Conservation (phyloP, 768 basidiomycete species). For the Lactarius quietus region DNA sequence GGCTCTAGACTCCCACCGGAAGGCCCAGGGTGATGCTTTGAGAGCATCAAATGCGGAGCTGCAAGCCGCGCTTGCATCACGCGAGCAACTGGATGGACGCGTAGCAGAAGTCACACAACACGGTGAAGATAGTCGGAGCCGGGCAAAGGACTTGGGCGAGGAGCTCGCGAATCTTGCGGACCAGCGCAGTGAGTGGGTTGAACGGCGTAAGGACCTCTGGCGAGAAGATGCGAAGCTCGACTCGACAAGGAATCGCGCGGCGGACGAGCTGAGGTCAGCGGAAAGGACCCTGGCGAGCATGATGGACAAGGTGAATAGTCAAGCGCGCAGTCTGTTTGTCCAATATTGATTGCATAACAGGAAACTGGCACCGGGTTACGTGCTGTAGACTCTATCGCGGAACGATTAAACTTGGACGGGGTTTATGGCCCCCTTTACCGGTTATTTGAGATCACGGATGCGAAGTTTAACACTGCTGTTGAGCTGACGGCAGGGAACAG, state of each 20-base stretch:
- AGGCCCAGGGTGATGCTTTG: slow-evolving; percentile 53
- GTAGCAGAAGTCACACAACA: slow-evolving; percentile 53
- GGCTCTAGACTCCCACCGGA: slow-evolving; percentile 59
- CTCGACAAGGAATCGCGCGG: slow-evolving; percentile 69
- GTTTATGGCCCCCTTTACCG: slow-evolving; percentile 95
- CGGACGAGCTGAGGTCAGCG: slow-evolving; percentile 74
- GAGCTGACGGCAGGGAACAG: slow-evolving; percentile 96
- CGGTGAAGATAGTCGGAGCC: slow-evolving; percentile 61
- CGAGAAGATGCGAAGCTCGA: slow-evolving; percentile 89
- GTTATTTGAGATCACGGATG: slow-evolving; percentile 85
- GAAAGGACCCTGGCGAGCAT: slow-evolving; percentile 79
- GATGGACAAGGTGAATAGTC: slow-evolving; percentile 85
- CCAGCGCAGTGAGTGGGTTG: slow-evolving; percentile 62
- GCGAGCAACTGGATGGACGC: slow-evolving; percentile 56
- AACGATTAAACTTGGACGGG: slow-evolving; percentile 68
- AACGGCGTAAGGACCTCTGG: slow-evolving; percentile 91
- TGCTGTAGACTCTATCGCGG: slow-evolving; percentile 81
- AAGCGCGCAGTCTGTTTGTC: slow-evolving; percentile 6
- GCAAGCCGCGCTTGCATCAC: slow-evolving; percentile 42
- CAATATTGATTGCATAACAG: slow-evolving; percentile 40
- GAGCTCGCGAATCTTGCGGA: slow-evolving; percentile 61
- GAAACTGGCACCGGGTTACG: slow-evolving; percentile 88
- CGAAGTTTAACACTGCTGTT: slow-evolving; percentile 86
- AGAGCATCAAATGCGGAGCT: slow-evolving; percentile 52
- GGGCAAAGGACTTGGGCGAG: slow-evolving; percentile 56